phyloP scores from a whole-genome alignment of 495 filamentous ascomycete genomes.

The Xylaria scruposa region DNA sequence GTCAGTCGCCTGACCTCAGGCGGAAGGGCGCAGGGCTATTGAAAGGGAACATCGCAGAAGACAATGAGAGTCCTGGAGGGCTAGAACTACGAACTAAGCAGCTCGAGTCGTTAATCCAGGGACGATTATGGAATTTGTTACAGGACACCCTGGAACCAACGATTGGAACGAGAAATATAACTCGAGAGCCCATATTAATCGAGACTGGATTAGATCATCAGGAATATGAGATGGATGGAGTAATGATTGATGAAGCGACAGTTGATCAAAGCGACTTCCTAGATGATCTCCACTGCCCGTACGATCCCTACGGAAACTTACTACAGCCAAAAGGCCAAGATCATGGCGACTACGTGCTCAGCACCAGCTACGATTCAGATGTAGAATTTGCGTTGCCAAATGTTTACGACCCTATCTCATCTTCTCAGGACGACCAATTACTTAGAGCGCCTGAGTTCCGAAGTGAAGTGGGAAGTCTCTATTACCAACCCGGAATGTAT shows the following conservation, averaged over 20 bases:
- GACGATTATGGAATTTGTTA: constrained; percentile 36
- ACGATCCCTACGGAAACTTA: background rate
- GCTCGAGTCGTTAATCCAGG: constrained; percentile 23
- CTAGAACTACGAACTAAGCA: background rate
- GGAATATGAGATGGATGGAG: constrained; percentile 1
- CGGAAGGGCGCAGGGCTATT: constrained; percentile 29
- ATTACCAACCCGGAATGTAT: background rate
- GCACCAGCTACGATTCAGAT: background rate
- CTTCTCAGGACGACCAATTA: background rate
- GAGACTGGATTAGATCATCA: background rate
- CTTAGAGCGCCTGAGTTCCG: background rate
- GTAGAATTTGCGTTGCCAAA: background rate
- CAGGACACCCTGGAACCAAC: constrained; percentile 31
- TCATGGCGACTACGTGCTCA: constrained; percentile 13
- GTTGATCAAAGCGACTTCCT: background rate
- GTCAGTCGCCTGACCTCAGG: constrained; percentile 33
- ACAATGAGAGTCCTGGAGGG: background rate
- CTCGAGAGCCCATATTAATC: background rate
- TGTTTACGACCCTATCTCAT: background rate
- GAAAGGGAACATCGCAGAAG: background rate
- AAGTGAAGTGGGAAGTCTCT: background rate
- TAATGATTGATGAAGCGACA: background rate
- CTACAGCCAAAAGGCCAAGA: background rate
- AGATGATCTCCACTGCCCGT: background rate
- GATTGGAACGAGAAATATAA: constrained; percentile 18